Conservation (phyloP, 495 filamentous ascomycete species). For the Rostrohypoxylon terebratum region DNA sequence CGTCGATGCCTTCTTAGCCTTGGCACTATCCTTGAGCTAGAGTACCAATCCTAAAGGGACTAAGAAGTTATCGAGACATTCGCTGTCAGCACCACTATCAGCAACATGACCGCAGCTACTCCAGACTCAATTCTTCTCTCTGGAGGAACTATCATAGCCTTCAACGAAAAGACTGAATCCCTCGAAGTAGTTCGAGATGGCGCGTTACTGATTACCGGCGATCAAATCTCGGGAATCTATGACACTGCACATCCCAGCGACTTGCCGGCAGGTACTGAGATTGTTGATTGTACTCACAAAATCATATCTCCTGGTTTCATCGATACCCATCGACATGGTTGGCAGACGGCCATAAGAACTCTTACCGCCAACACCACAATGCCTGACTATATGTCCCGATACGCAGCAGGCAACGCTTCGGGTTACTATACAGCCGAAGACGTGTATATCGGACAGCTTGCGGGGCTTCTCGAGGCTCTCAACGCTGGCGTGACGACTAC, state of each 20-base stretch:
- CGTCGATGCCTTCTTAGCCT: neutral
- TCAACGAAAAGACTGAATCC: conserved; percentile 49
- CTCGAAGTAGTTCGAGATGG: conserved; percentile 55
- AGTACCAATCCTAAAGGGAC: neutral
- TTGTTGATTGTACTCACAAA: conserved; percentile 66
- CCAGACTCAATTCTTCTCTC: conserved; percentile 51
- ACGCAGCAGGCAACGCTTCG: conserved; percentile 29
- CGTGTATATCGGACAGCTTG: conserved; percentile 66
- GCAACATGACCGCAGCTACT: conserved; percentile 22
- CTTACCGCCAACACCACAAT: conserved; percentile 47
- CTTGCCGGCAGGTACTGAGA: conserved; percentile 39
- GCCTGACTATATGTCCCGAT: conserved; percentile 43
- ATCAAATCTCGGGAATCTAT: conserved; percentile 55
- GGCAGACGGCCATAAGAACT: conserved; percentile 65
- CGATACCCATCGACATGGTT: conserved; percentile 70
- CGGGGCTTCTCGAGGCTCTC: conserved; percentile 63
- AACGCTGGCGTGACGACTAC: conserved; percentile 69
- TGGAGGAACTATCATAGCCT: conserved; percentile 59
- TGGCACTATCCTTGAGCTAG: neutral
- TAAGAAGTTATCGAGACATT: neutral
- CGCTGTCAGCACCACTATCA: conserved; percentile 4
- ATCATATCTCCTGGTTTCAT: conserved; percentile 70
- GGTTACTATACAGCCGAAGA: conserved; percentile 60
- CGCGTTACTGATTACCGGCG: conserved; percentile 54
- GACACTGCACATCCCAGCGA: conserved; percentile 27